Base-by-base conservation (phyloP, 495 filamentous ascomycete species). In the Penicillium paradoxum region DNA sequence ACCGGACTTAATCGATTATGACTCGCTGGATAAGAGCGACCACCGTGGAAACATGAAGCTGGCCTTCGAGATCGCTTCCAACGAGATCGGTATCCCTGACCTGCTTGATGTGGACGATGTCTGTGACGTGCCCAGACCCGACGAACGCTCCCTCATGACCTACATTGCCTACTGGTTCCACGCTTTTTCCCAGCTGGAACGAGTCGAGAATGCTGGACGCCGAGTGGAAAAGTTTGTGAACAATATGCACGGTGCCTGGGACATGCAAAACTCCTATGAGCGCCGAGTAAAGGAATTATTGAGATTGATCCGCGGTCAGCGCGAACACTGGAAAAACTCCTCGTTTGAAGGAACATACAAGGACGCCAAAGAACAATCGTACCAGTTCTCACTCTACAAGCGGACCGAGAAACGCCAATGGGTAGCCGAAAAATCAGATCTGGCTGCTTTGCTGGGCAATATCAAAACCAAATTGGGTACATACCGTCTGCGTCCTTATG, bases 131-230 rank as follows among this genome's bases (percentile, higher is more conserved):
- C 83, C 90, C 10, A 92, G 89, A 69, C 93, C 93, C 11, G 93
- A 98, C 60, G 93, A 98, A 69, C 87, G 90, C 52, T 92, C 88
- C 58, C 78, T 98, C 66, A 97, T 98, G 92, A 98, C 93, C 6
- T 98, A 98, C 65, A 97, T 98, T 58, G 93, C 93, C 53, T 97
- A 97, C 70, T 98, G 95, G 93, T 98, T 97, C 79, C 93, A 98
- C 62, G 95, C 93, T 52, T 98, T 98, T 63, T 96, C 91, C 19
- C 91, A 97, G 64, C 89, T 98, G 82, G 93, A 98, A 70, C 81
- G 90, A 56, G 95, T 98, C 11, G 93, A 98, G 65, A 98, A 97
- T 66, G 95, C 95, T 2, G 93, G 93, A 2, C 81, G 93, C 49
- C 82, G 93, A 52, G 93, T 98, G 2, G 93, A 98, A 75, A 98